Conservation (phyloP, 1,139 yeast genomes). For the Yamadazyma jaroonii region DNA sequence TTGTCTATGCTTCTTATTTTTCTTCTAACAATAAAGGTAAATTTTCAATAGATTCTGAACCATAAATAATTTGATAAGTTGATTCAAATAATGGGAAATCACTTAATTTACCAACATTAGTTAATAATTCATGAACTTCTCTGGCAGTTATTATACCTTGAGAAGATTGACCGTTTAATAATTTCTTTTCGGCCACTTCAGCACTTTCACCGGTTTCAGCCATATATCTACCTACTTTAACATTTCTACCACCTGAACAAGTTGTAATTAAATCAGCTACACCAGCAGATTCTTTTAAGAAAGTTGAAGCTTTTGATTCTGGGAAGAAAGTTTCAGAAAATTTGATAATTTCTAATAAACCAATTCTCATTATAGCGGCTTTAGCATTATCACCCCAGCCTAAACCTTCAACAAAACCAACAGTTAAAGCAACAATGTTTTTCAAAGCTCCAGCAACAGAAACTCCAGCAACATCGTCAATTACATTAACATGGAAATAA, state of each 20-base stretch:
- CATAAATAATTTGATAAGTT: slow-evolving; percentile 45
- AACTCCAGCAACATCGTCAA: slow-evolving; percentile 48
- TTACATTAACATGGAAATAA: slow-evolving; percentile 48
- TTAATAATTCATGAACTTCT: slow-evolving; percentile 47
- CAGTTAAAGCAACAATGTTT: slow-evolving; percentile 47
- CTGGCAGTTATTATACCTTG: slow-evolving; percentile 49
- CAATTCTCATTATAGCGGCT: slow-evolving; percentile 50
- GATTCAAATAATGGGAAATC: slow-evolving; percentile 50
- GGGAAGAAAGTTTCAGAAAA: slow-evolving; percentile 44
- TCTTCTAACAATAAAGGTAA: slow-evolving; percentile 33
- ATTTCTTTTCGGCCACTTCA: slow-evolving; percentile 41
- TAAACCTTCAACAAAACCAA: slow-evolving; percentile 48
- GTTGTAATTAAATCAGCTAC: slow-evolving; percentile 52
- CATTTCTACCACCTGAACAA: slow-evolving; percentile 50
- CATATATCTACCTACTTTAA: slow-evolving; percentile 47
- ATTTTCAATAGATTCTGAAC: slow-evolving; percentile 33
- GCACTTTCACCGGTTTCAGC: slow-evolving; percentile 45
- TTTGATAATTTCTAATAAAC: slow-evolving; percentile 41
- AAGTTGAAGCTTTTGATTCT: slow-evolving; percentile 36
- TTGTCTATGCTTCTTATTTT: slow-evolving; percentile 15
- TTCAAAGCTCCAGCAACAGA: slow-evolving; percentile 52
- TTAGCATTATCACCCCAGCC: slow-evolving; percentile 55
- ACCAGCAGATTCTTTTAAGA: slow-evolving; percentile 49
- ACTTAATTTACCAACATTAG: slow-evolving; percentile 26
- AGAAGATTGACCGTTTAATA: slow-evolving; percentile 49